Percentiles rank a stretch among this genome's conserved stretches.
phyloP scores from a whole-genome alignment of 176 grass and related monocot species.

The Triticum monococcum region DNA sequence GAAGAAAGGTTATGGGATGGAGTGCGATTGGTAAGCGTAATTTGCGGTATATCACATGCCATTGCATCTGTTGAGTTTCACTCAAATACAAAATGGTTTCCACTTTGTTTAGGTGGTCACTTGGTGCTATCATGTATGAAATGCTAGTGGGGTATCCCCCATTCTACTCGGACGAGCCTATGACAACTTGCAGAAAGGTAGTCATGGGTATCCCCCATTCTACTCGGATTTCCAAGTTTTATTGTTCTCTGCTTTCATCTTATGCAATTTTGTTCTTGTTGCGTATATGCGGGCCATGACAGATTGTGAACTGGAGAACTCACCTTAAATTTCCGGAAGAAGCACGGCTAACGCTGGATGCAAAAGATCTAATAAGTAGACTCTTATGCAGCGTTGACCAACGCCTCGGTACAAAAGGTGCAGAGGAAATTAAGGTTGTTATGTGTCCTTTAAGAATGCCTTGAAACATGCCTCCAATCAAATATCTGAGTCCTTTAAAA shows the following conservation, averaged over 20 bases:
- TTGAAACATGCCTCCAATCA: background rate
- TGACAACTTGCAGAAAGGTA: slow-evolving; percentile 99
- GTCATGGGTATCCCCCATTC: slow-evolving; percentile 32
- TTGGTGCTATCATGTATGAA: slow-evolving; percentile 99
- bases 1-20: slow-evolving; percentile 97
- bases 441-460: slow-evolving; percentile 7
- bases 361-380: slow-evolving; percentile 89
- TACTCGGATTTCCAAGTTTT: background rate
- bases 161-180: slow-evolving; percentile 97
- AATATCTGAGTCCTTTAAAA: background rate
- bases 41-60: background rate
- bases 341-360: slow-evolving; percentile 62
- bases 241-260: background rate
- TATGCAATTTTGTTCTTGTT: background rate
- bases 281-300: slow-evolving; percentile 10
- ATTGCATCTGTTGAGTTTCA: slow-evolving; percentile 21
- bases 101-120: slow-evolving; percentile 84
- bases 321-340: slow-evolving; percentile 99
- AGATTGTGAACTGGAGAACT: slow-evolving; percentile 99
- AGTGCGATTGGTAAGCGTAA: slow-evolving; percentile 87
- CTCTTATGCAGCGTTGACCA: slow-evolving; percentile 94
- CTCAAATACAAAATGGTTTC: slow-evolving; percentile 1
- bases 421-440: slow-evolving; percentile 90
- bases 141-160: slow-evolving; percentile 98
- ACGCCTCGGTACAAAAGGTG: slow-evolving; percentile 81